phyloP scores from a whole-genome alignment of 768 basidiomycete species.

The Suillus lakei region DNA sequence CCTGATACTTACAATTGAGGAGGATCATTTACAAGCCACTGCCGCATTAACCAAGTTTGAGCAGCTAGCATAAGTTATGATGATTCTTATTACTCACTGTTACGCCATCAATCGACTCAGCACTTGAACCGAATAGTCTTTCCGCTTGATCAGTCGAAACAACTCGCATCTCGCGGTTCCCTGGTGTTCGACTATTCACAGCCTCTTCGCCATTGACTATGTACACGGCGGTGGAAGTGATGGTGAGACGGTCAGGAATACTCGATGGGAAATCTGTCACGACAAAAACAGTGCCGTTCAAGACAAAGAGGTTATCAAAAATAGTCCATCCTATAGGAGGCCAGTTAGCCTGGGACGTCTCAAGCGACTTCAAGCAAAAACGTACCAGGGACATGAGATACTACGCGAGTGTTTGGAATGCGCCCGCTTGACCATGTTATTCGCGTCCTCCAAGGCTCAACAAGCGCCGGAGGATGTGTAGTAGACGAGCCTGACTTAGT shows the following conservation, averaged over 20 bases:
- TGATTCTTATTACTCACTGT: conserved; percentile 49
- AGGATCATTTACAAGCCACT: conserved; percentile 87
- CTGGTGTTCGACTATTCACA: conserved; percentile 66
- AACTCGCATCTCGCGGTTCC: conserved; percentile 78
- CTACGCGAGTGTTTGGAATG: conserved; percentile 65
- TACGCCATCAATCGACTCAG: conserved; percentile 76
- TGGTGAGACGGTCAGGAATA: conserved; percentile 67
- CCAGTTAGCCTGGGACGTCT: neutral
- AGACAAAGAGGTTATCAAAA: conserved; percentile 80
- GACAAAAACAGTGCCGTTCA: conserved; percentile 82
- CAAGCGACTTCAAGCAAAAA: neutral
- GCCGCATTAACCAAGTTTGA: neutral
- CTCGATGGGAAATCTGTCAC: conserved; percentile 73
- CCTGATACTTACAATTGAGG: conserved; percentile 73
- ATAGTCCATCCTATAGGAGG: conserved; percentile 80
- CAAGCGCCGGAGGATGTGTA: conserved; percentile 15
- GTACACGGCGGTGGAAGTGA: conserved; percentile 70
- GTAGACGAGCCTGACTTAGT: conserved; percentile 11
- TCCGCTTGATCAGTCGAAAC: conserved; percentile 72
- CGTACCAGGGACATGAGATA: conserved; percentile 78
- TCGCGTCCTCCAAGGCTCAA: conserved; percentile 36
- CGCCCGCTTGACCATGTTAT: conserved; percentile 42
- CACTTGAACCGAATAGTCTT: conserved; percentile 71
- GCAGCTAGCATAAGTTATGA: neutral
- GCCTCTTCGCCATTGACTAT: conserved; percentile 64